Base-by-base conservation (phyloP, 2,329 filamentous ascomycete species). In the Macrophomina pseudophaseolina region DNA sequence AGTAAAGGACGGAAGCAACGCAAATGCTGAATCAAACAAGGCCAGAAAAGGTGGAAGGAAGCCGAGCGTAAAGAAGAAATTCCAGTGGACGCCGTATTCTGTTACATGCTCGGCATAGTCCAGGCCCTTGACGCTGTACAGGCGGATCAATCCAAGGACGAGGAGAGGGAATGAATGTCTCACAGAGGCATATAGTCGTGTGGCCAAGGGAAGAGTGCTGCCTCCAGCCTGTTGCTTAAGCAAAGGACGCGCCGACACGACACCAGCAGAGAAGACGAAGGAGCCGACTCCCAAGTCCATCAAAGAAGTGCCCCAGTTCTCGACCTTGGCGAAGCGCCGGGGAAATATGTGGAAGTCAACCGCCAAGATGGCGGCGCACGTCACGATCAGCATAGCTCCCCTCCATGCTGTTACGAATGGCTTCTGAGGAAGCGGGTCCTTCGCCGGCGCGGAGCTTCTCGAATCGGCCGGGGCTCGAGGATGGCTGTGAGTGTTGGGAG, bases 11-110 rank as follows among this genome's bases (percentile, higher is more conserved):
- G 91, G 91, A 4, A 97, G 80, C 65, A 91, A 74, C 16, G 85
- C 83, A 67, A 94, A 86, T 0, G 89, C 81, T 0, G 90, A 86
- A 75, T 96, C 92, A 68, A 94, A 92, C 0, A 95, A 77, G 33
- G 94, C 93, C 63, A 97, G 89, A 73, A 97, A 97, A 0, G 94
- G 94, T 0, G 94, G 93, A 30, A 99, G 81, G 56, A 97, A 86
- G 5, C 89, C 94, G 9, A 99, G 84, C 0, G 95, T 99, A 80
- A 98, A 98, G 85, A 99, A 99, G 79, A 99, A 99, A 79, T 99
- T 99, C 95, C 95, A 99, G 79, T 99, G 95, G 9, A 99, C 92
- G 51, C 95, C 95, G 75, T 99, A 99, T 76, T 99, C 95, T 14
- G 92, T 93, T 67, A 97, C 93, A 81, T 99, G 95, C 78, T 99